Percentiles rank a stretch among this genome's conserved stretches.
These are phyloP conservation scores for Hypoxylon lienhwacheense DNA, from an alignment of 495 filamentous ascomycete species.

Conservation along the genomic window DNA sequence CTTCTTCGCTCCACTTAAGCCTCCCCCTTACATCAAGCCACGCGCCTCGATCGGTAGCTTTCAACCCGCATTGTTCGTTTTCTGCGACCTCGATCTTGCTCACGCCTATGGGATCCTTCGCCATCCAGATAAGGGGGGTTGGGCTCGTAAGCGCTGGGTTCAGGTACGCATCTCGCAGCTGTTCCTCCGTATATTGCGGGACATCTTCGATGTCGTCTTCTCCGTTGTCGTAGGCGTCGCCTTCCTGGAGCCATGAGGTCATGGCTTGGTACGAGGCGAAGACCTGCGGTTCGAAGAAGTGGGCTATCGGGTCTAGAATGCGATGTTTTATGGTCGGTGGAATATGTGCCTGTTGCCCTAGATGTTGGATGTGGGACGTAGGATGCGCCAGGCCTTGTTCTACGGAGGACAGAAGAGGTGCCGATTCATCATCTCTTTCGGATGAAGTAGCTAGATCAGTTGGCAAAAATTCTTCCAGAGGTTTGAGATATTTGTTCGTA, in stretches of 20 bases:
- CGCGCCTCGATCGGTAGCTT: slow-evolving; percentile 63
- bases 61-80: slow-evolving; percentile 32
- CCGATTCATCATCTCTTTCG: slow-evolving; percentile 58
- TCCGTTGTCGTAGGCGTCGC: slow-evolving; percentile 54
- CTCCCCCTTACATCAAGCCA: slow-evolving; percentile 65
- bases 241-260: slow-evolving; percentile 32
- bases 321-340: slow-evolving; percentile 29
- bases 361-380: slow-evolving; percentile 13
- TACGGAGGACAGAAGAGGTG: slow-evolving; percentile 38
- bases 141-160: slow-evolving; percentile 65
- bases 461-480: slow-evolving; percentile 30
- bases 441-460: slow-evolving; percentile 50
- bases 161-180: slow-evolving; percentile 61
- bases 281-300: slow-evolving; percentile 33
- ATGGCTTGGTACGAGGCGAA: slow-evolving; percentile 32
- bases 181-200: slow-evolving; percentile 56
- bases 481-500: slow-evolving; percentile 32
- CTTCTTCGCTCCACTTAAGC: slow-evolving; percentile 50
- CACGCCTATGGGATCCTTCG: slow-evolving; percentile 65
- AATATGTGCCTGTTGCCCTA: slow-evolving; percentile 20
- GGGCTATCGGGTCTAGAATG: slow-evolving; percentile 24
- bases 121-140: slow-evolving; percentile 69
- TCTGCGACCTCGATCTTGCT: slow-evolving; percentile 59
- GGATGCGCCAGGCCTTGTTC: slow-evolving; percentile 37
- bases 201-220: slow-evolving; percentile 58